Evolutionary conservation across 176 grass and related monocot genomes (phyloP).

Genomic region (Themeda triandra): DNA sequence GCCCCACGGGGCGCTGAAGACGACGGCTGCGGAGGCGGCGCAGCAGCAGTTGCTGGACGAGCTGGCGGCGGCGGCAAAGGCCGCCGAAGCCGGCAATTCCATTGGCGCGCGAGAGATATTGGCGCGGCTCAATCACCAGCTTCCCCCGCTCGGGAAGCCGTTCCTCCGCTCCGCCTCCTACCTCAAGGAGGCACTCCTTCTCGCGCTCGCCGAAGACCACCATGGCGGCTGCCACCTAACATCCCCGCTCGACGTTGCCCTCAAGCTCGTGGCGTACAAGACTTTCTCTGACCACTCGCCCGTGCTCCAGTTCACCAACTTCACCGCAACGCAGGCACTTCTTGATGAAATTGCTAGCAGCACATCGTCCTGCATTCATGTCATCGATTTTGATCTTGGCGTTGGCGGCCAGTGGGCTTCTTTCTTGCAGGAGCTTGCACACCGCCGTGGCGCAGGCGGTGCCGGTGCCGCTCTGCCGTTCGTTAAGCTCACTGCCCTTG

Average conservation of each 20-base stretch:
- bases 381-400: conserved; percentile 84
- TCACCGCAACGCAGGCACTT: conserved; percentile 75
- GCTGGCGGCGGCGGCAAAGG: conserved; percentile 73
- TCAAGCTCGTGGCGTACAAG: conserved; percentile 77
- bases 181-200: conserved; percentile 86
- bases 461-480: conserved; percentile 22
- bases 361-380: conserved; percentile 55
- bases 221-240: conserved; percentile 23
- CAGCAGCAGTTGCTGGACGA: conserved; percentile 59
- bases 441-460: conserved; percentile 27
- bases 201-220: conserved; percentile 44
- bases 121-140: conserved; percentile 99
- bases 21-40: conserved; percentile 25
- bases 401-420: conserved; percentile 85
- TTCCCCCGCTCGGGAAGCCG: conserved; percentile 85
- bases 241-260: conserved; percentile 55
- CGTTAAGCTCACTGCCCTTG: conserved; percentile 67
- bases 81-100: conserved; percentile 69
- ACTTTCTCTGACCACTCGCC: conserved; percentile 80
- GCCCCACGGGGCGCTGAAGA: conserved; percentile 30
- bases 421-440: conserved; percentile 85
- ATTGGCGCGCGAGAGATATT: conserved; percentile 92
- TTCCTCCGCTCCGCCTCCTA: conserved; percentile 91
- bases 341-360: conserved; percentile 60
- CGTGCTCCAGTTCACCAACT: conserved; percentile 73